These are phyloP conservation scores for Hypericum perforatum DNA, from an alignment of 345 rosid genomes.

Conservation along the genomic window DNA sequence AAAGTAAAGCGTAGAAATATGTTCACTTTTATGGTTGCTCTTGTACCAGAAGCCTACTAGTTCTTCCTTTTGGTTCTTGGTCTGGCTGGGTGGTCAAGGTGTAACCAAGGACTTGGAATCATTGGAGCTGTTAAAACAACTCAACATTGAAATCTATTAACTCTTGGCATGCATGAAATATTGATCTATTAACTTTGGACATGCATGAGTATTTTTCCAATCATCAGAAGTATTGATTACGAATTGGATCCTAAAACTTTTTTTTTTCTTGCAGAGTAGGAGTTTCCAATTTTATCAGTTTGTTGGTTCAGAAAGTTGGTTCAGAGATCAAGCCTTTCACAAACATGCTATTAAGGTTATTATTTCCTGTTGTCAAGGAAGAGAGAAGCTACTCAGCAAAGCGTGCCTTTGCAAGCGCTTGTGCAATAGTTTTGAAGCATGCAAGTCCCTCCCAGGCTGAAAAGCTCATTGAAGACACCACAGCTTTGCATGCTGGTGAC, in stretches of 20 bases:
- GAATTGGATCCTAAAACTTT: background rate
- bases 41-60: no score
- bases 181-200: no score
- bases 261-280: constrained; percentile 56
- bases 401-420: constrained; percentile 91
- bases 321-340: constrained; percentile 63
- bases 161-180: no score
- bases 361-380: constrained; percentile 74
- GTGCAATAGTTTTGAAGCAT: constrained; percentile 67
- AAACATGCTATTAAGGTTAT: constrained; percentile 49
- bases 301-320: constrained; percentile 76
- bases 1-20: no score
- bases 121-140: no score
- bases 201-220: no score
- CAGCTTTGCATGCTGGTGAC: constrained; percentile 70
- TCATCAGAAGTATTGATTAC: background rate
- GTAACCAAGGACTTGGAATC: no score
- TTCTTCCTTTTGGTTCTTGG: no score
- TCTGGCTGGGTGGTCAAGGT: no score
- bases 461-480: constrained; percentile 76
- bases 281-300: constrained; percentile 75
- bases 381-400: constrained; percentile 73
- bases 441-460: constrained; percentile 59
- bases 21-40: no score
- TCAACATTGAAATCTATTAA: no score